Conservation (phyloP, 2,329 filamentous ascomycete species). For the Lecanicillium sp. region DNA sequence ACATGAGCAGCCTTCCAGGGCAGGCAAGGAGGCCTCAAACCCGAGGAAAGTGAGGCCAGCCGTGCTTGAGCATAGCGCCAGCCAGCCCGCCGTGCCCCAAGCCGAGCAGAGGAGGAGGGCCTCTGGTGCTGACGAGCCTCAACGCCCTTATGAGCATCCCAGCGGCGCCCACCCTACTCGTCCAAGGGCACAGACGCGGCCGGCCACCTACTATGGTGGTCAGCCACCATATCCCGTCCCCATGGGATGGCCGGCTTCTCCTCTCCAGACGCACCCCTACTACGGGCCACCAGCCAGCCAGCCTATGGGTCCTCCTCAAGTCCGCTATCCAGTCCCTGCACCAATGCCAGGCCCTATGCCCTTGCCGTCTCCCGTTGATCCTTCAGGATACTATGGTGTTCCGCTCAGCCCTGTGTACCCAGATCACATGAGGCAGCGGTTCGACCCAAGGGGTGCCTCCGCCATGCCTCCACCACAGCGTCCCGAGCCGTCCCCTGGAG, state of each 20-base stretch:
- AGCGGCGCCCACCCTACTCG: slow-evolving; percentile 21
- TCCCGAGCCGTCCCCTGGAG: slow-evolving; percentile 16
- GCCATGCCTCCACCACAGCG: slow-evolving; percentile 29
- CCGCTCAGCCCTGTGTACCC: slow-evolving; percentile 17
- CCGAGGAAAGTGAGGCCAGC: slow-evolving; percentile 15
- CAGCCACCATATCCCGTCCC: slow-evolving; percentile 19
- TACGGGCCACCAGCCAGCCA: slow-evolving; percentile 16
- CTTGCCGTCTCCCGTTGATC: slow-evolving; percentile 6
- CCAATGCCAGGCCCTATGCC: slow-evolving; percentile 12
- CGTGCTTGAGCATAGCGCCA: slow-evolving; percentile 22
- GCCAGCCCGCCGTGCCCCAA: slow-evolving; percentile 25
- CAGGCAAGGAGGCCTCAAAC: slow-evolving; percentile 15
- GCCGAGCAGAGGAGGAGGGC: slow-evolving; percentile 20
- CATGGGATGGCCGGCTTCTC: slow-evolving; percentile 20
- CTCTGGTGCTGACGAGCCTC: slow-evolving; percentile 19
- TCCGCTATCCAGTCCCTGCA: slow-evolving; percentile 3
- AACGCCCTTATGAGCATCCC: slow-evolving; percentile 26
- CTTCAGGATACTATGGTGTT: slow-evolving; percentile 24
- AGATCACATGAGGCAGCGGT: slow-evolving; percentile 24
- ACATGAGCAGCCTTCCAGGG: slow-evolving; percentile 1
- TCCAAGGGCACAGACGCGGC: slow-evolving; percentile 25
- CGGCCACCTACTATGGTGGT: slow-evolving; percentile 28
- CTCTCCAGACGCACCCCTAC: slow-evolving; percentile 22
- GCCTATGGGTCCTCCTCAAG: slow-evolving; percentile 10
- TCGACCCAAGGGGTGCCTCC: slow-evolving; percentile 27